Evolutionary conservation across 257 asterid species (phyloP), one percentile per base, ranked within the genome.

Genomic region (Gardenia jasminoides): DNA sequence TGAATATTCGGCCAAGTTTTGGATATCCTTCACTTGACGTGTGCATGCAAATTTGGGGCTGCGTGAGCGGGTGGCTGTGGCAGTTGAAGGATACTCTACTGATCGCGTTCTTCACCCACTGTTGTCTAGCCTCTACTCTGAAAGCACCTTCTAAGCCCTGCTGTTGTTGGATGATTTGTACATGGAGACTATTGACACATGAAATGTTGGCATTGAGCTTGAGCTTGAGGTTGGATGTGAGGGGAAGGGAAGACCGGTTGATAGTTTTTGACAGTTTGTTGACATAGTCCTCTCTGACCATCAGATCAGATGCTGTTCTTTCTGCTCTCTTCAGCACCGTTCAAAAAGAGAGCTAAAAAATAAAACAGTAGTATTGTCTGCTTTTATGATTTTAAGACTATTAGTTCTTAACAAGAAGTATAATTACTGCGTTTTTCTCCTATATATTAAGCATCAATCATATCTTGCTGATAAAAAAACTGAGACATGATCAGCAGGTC

Each of bases 1-100:
- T 76, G 72, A 44, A 76, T 62, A 76, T 76, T 76, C 61, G 3
- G 33, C 43, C 24, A n/a, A n/a, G 56, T 10, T 33, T 19, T 26
- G 56, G 39, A 70, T 43, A 70, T 70, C 54, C 56, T 41, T 41
- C 19, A 13, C 54, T 69, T 41, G 54, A 41, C 31, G 15, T 44
- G 31, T 68, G 52, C 73, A 68, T 68, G 19, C 36, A 67, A 67
- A 67, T 39, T 26, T 13, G 74, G 31, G 17, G 22, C 41, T 36
- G 0, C 4, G 4, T 5, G 6, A 58, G 13, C n/a, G 20, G 9
- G 39, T 26, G 68, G 39, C 11, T 26, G 36, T 67, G 13, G 43
- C 2, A 5, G 54, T 26, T 68, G 54, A 68, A 41, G 41, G 52
- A 43, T 52, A 68, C 52, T 33, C 3, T 7, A 26, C 8, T 61